These are phyloP conservation scores for Dioscorea zingiberensis DNA, from an alignment of 106 monocot genomes.

Conservation along the genomic window DNA sequence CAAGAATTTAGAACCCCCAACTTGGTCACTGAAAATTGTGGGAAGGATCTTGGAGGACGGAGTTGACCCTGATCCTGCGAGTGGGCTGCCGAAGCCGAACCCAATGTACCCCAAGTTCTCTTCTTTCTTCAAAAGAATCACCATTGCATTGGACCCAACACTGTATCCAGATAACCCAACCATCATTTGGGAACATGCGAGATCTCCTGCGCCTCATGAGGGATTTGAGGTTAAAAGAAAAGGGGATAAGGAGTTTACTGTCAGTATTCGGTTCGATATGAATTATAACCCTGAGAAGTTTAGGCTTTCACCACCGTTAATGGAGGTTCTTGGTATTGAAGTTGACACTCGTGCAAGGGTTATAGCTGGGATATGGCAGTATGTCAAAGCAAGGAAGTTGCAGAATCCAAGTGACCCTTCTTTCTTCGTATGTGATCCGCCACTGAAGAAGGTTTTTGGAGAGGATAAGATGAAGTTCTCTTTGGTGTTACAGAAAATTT, in stretches of 20 bases:
- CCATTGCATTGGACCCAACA: constrained; percentile 51
- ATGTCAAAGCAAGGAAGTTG: constrained; percentile 90
- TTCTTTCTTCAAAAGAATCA: constrained; percentile 70
- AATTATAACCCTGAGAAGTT: constrained; percentile 90
- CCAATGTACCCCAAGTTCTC: constrained; percentile 72
- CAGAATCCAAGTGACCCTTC: constrained; percentile 89
- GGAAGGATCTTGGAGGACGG: constrained; percentile 83
- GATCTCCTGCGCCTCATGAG: constrained; percentile 65
- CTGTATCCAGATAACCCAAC: constrained; percentile 83
- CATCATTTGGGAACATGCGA: constrained; percentile 76
- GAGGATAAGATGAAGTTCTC: constrained; percentile 92
- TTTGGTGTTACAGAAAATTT: constrained; percentile 92
- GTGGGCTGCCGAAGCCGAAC: constrained; percentile 41
- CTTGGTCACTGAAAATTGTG: constrained; percentile 88
- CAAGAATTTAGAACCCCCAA: constrained; percentile 57
- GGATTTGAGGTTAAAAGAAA: constrained; percentile 94
- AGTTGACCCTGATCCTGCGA: constrained; percentile 32
- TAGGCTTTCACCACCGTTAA: constrained; percentile 59
- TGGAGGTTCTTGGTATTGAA: constrained; percentile 86
- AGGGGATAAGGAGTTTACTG: constrained; percentile 85
- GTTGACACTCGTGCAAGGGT: constrained; percentile 79
- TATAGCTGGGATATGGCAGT: constrained; percentile 91
- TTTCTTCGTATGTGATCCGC: constrained; percentile 75
- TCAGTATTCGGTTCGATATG: constrained; percentile 69
- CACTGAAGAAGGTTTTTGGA: constrained; percentile 76